These are phyloP conservation scores for Apophysomyces trapeziformis DNA, from an alignment of 371 early-diverging fungal species.

Conservation along the genomic window DNA sequence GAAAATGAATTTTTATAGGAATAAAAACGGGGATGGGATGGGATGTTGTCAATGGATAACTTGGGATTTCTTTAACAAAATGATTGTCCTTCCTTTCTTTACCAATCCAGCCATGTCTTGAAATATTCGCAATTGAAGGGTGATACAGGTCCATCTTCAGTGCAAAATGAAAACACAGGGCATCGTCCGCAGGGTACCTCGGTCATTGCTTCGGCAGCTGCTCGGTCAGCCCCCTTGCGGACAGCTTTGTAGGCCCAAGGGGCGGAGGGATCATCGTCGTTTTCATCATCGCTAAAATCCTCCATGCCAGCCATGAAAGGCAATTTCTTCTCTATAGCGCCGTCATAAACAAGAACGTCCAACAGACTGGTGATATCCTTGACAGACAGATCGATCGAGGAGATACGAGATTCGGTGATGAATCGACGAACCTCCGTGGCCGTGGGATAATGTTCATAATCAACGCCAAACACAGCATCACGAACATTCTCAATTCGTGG, in stretches of 20 bases:
- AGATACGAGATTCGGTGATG: slow-evolving; percentile 73
- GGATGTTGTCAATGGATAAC: no score
- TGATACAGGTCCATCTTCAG: slow-evolving; percentile 73
- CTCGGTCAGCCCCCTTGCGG: slow-evolving; percentile 48
- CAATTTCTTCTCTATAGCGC: slow-evolving; percentile 74
- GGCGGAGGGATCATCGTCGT: slow-evolving; percentile 33
- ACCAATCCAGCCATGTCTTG: slow-evolving; percentile 74
- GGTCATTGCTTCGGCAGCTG: slow-evolving; percentile 62
- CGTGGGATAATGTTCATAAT: slow-evolving; percentile 73
- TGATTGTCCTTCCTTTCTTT: slow-evolving; percentile 7
- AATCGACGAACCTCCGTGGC: slow-evolving; percentile 71
- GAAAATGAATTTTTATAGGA: no score
- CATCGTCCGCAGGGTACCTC: slow-evolving; percentile 89
- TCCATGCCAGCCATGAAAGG: slow-evolving; percentile 55
- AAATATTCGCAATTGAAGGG: slow-evolving; percentile 81
- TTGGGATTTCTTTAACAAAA: neutral
- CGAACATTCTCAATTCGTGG: slow-evolving; percentile 58
- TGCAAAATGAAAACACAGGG: slow-evolving; percentile 74
- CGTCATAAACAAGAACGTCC: slow-evolving; percentile 91
- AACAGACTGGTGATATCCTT: slow-evolving; percentile 83
- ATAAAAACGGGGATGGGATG: no score
- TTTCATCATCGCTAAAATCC: slow-evolving; percentile 62
- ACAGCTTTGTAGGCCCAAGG: slow-evolving; percentile 83
- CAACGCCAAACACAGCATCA: slow-evolving; percentile 59
- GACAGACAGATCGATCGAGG: slow-evolving; percentile 73